Conservation (phyloP, 352 stramenopile species). For the Globisporangium nunn region DNA sequence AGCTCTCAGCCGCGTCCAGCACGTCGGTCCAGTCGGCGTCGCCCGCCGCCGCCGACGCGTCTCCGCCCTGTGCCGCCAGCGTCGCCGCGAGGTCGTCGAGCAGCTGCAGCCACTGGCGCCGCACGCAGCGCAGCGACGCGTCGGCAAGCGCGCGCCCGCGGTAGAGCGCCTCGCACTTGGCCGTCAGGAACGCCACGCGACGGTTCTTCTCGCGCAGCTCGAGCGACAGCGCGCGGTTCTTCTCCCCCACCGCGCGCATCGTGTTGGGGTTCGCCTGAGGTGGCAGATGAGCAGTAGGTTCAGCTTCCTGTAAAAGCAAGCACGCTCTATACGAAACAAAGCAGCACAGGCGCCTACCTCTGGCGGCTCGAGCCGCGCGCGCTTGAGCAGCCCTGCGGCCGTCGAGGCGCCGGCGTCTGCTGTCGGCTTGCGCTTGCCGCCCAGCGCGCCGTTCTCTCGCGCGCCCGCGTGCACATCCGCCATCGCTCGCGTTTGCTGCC, state of each 20-base stretch:
- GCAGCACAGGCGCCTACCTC: constrained; percentile 20
- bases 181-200: constrained; percentile 53
- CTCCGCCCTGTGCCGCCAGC: constrained; percentile 14
- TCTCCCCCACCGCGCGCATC: constrained; percentile 62
- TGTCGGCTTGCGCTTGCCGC: constrained; percentile 9
- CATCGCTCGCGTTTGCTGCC: neutral
- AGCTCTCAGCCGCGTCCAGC: constrained; percentile 27
- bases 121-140: constrained; percentile 47
- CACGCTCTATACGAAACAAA: constrained; percentile 1
- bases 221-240: constrained; percentile 68
- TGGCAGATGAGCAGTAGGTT: neutral
- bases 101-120: constrained; percentile 57
- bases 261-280: constrained; percentile 63
- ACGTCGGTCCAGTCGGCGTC: constrained; percentile 27
- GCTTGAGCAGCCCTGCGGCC: neutral
- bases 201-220: constrained; percentile 81
- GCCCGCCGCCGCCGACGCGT: neutral
- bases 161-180: constrained; percentile 68
- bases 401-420: neutral
- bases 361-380: constrained; percentile 7
- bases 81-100: constrained; percentile 45
- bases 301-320: too few relatives aligned
- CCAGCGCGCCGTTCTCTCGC: constrained; percentile 5
- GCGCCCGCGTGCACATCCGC: constrained; percentile 8
- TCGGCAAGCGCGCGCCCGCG: constrained; percentile 36